Evolutionary conservation across 2,329 filamentous ascomycete species (phyloP), one percentile per base, ranked within the genome.

Genomic region (Emmonsia crescens): DNA sequence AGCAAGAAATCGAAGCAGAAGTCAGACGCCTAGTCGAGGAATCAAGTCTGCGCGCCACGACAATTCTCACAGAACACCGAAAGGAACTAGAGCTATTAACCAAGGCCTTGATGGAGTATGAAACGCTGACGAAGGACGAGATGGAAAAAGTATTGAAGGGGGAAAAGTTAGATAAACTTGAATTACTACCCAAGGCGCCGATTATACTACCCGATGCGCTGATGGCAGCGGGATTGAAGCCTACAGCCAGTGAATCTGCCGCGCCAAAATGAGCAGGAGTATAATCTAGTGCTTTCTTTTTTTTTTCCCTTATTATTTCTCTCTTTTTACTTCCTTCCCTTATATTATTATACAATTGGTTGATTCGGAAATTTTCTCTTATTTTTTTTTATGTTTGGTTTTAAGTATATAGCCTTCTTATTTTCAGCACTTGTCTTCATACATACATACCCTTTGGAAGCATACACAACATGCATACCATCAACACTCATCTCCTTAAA

Each of bases 131-230:
- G 73, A 89, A 88, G 74, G 86, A 88, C 2, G 94, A 99, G 75
- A 95, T 97, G 65, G 86, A 92, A 74, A 90, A 89, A 78, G 89
- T 97, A 5, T 86, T 99, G 65, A 85, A 84, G 59, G 94, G 94
- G 42, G 91, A 96, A 77, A 87, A 89, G 71, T 79, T 99, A 44
- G 80, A 86, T 0, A 89, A 89, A 63, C 76, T 89, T 12, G 58
- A 82, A 81, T 64, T 24, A 75, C 80, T 60, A 77, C 81, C 24
- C 10, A 64, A 68, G 44, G 70, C 74, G 9, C 85, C 84, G 1
- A 85, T 92, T 73, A 87, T 89, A 70, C 75, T 93, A 19, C 90
- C 90, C 0, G 82, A 83, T 8, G 70, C 73, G 16, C 63, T 77
- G 51, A 70, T 72, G 64, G 66, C 69, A 6, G 59, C 64, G 5